Evolutionary conservation across 2,329 filamentous ascomycete genomes (phyloP).

Genomic region (Aspergillus texensis): DNA sequence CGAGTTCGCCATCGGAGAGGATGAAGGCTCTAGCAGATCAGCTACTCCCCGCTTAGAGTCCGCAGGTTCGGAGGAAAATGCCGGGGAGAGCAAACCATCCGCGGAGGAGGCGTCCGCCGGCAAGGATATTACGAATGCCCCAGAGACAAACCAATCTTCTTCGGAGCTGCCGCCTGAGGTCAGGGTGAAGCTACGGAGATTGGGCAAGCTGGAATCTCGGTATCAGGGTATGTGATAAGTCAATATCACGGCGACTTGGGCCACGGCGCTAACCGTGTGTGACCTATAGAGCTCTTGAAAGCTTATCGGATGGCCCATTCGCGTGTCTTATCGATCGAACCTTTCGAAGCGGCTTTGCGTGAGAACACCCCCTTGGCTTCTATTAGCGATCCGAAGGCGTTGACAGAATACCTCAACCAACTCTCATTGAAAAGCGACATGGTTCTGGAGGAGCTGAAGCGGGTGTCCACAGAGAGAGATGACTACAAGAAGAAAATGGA

Average conservation of each 20-base stretch:
- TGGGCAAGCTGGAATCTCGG: constrained; percentile 86
- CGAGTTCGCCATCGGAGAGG: constrained; percentile 84
- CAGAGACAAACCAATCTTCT: constrained; percentile 30
- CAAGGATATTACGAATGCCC: constrained; percentile 23
- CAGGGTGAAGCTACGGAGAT: constrained; percentile 72
- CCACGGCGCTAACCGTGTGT: neutral
- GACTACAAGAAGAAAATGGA: constrained; percentile 75
- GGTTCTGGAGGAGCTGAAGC: constrained; percentile 90
- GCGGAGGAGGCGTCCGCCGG: constrained; percentile 22
- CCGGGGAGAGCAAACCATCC: constrained; percentile 25
- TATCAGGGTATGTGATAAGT: constrained; percentile 69
- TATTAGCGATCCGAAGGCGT: constrained; percentile 79
- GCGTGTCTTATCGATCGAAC: constrained; percentile 82
- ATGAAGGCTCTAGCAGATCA: constrained; percentile 67
- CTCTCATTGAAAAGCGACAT: constrained; percentile 84
- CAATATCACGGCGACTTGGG: neutral
- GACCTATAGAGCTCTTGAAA: constrained; percentile 72
- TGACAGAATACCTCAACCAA: constrained; percentile 89
- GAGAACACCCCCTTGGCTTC: constrained; percentile 91
- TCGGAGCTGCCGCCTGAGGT: constrained; percentile 73
- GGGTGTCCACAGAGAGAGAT: constrained; percentile 80
- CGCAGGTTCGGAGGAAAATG: constrained; percentile 34
- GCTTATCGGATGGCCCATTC: constrained; percentile 92
- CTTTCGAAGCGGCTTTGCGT: constrained; percentile 86
- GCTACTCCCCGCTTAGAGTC: constrained; percentile 59